phyloP scores from a whole-genome alignment of 192 early-diverging fungal genomes.

The Coemansia sp. region DNA sequence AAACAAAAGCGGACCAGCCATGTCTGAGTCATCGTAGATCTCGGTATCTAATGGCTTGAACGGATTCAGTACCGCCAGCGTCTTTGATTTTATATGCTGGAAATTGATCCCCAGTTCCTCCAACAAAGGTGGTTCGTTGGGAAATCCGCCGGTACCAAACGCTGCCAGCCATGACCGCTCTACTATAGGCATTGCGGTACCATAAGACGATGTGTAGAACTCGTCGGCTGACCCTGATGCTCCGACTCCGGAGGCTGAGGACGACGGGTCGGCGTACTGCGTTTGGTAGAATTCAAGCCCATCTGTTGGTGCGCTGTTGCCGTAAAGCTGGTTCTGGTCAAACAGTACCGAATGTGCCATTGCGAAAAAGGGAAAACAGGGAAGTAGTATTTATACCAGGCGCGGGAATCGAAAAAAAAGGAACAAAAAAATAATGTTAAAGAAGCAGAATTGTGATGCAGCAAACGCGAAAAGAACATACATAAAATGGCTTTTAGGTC shows the following conservation, averaged over 20 bases:
- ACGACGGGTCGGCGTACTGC: slow-evolving; percentile 45
- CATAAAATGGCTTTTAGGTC: no score
- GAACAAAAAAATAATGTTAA: background rate
- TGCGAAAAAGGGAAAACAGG: background rate
- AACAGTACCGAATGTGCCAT: slow-evolving; percentile 57
- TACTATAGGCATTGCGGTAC: slow-evolving; percentile 48
- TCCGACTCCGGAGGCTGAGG: slow-evolving; percentile 18
- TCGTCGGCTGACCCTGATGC: slow-evolving; percentile 45
- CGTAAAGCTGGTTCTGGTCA: slow-evolving; percentile 46
- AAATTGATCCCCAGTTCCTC: slow-evolving; percentile 97
- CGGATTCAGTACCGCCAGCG: slow-evolving; percentile 83
- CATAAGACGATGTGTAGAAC: slow-evolving; percentile 52
- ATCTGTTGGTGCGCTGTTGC: slow-evolving; percentile 22
- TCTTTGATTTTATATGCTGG: slow-evolving; percentile 84
- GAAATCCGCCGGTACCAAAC: slow-evolving; percentile 89
- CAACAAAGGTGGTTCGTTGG: slow-evolving; percentile 89
- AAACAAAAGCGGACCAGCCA: slow-evolving; percentile 93
- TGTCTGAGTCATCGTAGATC: slow-evolving; percentile 95
- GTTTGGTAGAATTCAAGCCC: slow-evolving; percentile 55
- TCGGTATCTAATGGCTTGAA: slow-evolving; percentile 69
- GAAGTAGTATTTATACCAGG: no score
- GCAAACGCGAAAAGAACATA: no score
- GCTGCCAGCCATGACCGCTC: slow-evolving; percentile 62
- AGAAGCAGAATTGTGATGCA: no score
- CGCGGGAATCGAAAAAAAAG: no score